A percentile compares a stretch with the other conserved stretches of the same genome.
Conservation (phyloP, 345 rosid genomes). For the Rhodomyrtus tomentosa region DNA sequence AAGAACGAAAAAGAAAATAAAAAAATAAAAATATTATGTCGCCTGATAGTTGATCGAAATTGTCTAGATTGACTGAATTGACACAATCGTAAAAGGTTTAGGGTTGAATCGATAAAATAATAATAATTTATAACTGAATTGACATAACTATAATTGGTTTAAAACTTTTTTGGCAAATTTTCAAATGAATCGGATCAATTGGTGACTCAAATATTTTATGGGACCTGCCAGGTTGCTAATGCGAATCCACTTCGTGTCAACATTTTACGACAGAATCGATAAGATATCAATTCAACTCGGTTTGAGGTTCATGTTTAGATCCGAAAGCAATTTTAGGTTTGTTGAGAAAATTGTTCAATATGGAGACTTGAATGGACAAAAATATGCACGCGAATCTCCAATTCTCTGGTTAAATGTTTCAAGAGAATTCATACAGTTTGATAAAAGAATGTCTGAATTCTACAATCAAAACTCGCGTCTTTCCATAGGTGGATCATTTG, state of each 20-base stretch:
- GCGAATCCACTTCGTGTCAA: background rate
- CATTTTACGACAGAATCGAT: background rate
- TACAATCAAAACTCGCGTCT: background rate
- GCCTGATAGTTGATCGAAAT: no score
- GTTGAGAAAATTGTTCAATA: background rate
- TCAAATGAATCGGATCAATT: no score
- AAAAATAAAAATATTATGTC: no score
- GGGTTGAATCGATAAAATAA: no score
- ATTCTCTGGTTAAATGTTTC: background rate
- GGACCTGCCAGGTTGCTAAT: background rate
- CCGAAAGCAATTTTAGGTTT: background rate
- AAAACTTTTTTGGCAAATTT: no score
- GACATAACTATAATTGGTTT: no score
- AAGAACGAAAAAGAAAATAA: no score
- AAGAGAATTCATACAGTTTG: background rate
- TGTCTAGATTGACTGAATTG: no score
- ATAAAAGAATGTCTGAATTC: background rate
- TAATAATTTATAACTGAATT: no score
- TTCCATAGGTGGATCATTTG: conserved; percentile 73
- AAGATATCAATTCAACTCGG: background rate
- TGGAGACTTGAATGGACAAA: no score
- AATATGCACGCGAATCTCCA: no score
- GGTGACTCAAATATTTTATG: background rate
- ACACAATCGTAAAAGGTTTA: no score
- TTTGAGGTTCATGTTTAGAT: background rate